Evolutionary conservation across 2,329 filamentous ascomycete species (phyloP).

Genomic region (Xylaria multiplex): DNA sequence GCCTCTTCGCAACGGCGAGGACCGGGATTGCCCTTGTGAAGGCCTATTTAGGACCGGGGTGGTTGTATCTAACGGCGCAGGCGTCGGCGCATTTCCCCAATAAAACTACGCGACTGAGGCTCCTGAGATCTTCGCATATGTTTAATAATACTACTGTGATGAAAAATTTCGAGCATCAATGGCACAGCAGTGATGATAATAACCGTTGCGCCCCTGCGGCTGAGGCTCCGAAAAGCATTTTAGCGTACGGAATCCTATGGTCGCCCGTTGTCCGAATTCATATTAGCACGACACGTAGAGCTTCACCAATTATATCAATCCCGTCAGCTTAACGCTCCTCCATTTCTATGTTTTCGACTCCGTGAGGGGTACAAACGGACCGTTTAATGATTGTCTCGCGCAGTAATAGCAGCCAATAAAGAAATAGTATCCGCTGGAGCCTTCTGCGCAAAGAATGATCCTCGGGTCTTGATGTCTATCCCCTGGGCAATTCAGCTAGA

Average conservation of each 20-base stretch:
- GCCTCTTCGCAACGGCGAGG: slow-evolving; percentile 21
- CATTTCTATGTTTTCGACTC: not conserved
- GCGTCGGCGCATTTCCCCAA: slow-evolving; percentile 24
- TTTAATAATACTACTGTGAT: slow-evolving; percentile 28
- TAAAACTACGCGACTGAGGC: slow-evolving; percentile 23
- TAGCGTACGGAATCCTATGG: not conserved
- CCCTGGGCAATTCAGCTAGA: slow-evolving; percentile 14
- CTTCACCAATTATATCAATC: not conserved
- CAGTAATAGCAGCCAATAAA: slow-evolving; percentile 7
- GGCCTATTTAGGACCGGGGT: slow-evolving; percentile 19
- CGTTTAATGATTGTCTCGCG: not conserved
- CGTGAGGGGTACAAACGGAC: slow-evolving; percentile 2
- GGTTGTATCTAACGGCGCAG: slow-evolving; percentile 25
- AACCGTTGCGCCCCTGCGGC: slow-evolving; percentile 10
- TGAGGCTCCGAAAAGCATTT: not conserved
- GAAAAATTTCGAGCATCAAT: slow-evolving; percentile 6
- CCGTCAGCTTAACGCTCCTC: not conserved
- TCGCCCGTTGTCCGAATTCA: not conserved
- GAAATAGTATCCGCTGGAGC: not conserved
- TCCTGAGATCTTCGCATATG: slow-evolving; percentile 10
- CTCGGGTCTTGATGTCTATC: not conserved
- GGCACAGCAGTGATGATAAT: slow-evolving; percentile 6
- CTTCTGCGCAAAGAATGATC: not conserved
- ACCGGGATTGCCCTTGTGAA: slow-evolving; percentile 31
- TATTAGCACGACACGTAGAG: not conserved